A percentile compares a stretch with the other conserved stretches of the same genome.
Evolutionary conservation across 768 basidiomycete species (phyloP).

Genomic region (Scleroderma bovista): DNA sequence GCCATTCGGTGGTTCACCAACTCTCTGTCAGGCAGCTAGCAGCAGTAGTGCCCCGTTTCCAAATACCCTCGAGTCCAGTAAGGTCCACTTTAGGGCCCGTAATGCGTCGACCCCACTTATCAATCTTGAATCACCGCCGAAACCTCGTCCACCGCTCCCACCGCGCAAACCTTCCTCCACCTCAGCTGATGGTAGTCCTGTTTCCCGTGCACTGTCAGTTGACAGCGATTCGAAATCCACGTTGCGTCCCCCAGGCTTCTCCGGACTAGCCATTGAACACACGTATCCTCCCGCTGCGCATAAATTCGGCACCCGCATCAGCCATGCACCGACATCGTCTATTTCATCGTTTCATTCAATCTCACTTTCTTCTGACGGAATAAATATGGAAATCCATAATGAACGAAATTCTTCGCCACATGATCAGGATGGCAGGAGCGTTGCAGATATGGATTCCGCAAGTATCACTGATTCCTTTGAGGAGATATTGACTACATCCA

Average conservation of each 20-base stretch:
- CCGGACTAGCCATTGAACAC: constrained; percentile 52
- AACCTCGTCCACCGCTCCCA: constrained; percentile 53
- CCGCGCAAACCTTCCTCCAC: constrained; percentile 57
- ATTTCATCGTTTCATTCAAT: constrained; percentile 82
- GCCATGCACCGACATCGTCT: constrained; percentile 62
- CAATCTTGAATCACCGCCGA: constrained; percentile 48
- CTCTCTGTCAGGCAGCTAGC: constrained; percentile 6
- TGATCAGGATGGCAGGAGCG: constrained; percentile 25
- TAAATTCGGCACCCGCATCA: constrained; percentile 30
- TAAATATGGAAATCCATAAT: constrained; percentile 17
- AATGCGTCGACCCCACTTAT: constrained; percentile 42
- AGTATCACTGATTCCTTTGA: constrained; percentile 74
- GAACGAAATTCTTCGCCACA: constrained; percentile 9
- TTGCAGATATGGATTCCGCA: constrained; percentile 41
- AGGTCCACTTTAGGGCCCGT: constrained; percentile 14
- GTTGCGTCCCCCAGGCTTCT: constrained; percentile 28
- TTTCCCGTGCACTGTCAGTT: constrained; percentile 18
- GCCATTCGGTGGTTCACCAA: constrained; percentile 25
- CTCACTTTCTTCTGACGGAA: constrained; percentile 65
- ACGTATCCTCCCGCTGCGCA: constrained; percentile 45
- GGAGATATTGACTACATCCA: constrained; percentile 51
- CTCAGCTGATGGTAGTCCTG: constrained; percentile 38
- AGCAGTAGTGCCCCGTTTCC: constrained; percentile 5
- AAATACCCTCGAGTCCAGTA: constrained; percentile 18
- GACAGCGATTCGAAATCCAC: constrained; percentile 12